Evolutionary conservation across 352 stramenopile genomes (phyloP).

Genomic region (Phytopythium boreale): DNA sequence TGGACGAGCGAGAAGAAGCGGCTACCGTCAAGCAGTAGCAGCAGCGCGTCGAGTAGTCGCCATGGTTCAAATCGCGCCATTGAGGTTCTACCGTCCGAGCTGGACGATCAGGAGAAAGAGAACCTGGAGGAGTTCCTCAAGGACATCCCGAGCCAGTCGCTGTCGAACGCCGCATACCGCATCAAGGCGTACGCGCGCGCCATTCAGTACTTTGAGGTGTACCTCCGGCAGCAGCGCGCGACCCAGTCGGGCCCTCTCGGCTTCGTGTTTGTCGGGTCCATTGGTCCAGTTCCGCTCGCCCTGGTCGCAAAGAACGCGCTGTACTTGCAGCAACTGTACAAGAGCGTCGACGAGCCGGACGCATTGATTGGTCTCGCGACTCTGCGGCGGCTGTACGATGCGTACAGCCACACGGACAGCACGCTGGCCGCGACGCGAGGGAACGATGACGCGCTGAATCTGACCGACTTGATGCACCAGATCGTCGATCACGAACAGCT

Average conservation of each 20-base stretch:
- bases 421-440: neutral
- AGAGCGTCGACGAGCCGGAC: slow-evolving; percentile 74
- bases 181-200: slow-evolving; percentile 69
- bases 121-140: slow-evolving; percentile 77
- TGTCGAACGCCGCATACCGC: slow-evolving; percentile 69
- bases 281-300: slow-evolving; percentile 36
- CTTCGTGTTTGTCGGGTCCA: slow-evolving; percentile 1
- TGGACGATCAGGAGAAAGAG: slow-evolving; percentile 76
- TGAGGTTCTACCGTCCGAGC: slow-evolving; percentile 29
- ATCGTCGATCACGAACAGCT: slow-evolving; percentile 72
- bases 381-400: slow-evolving; percentile 47
- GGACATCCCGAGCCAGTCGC: slow-evolving; percentile 53
- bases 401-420: slow-evolving; percentile 23
- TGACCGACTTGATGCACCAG: slow-evolving; percentile 67
- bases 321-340: slow-evolving; percentile 76
- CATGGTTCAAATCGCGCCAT: slow-evolving; percentile 4
- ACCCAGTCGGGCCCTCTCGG: slow-evolving; percentile 2
- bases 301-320: slow-evolving; percentile 59
- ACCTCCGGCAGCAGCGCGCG: slow-evolving; percentile 55
- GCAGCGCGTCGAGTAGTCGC: slow-evolving; percentile 20
- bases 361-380: slow-evolving; percentile 56
- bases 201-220: slow-evolving; percentile 76
- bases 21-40: slow-evolving; percentile 49
- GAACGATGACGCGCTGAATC: slow-evolving; percentile 39
- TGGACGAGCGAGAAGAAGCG: slow-evolving; percentile 84